Percentiles rank a stretch among this genome's conserved stretches.
phyloP scores from a whole-genome alignment of 345 rosid genomes.

The Gossypium herbaceum region DNA sequence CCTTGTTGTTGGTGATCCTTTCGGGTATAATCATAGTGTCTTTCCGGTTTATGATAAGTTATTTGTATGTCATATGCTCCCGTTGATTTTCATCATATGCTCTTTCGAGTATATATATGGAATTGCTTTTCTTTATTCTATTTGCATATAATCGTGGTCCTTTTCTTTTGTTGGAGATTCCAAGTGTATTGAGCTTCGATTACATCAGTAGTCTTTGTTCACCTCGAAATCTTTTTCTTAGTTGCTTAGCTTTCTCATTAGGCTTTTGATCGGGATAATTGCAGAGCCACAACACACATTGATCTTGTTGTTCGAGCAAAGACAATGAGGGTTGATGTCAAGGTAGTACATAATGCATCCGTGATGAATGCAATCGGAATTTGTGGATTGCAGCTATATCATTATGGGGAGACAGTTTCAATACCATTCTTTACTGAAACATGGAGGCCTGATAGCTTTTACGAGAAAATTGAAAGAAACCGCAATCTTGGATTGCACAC shows the following conservation, averaged over 20 bases:
- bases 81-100: neutral
- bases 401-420: conserved; percentile 86
- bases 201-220: neutral
- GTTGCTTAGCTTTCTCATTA: neutral
- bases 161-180: neutral
- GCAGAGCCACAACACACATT: conserved; percentile 88
- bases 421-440: conserved; percentile 80
- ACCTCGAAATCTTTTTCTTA: neutral
- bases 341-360: conserved; percentile 84
- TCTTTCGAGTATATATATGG: neutral
- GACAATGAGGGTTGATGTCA: conserved; percentile 58
- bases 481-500: conserved; percentile 73
- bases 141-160: neutral
- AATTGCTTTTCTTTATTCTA: neutral
- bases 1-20: conserved; percentile 95
- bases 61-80: neutral
- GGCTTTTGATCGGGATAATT: neutral
- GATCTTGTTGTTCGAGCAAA: conserved; percentile 95
- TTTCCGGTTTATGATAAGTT: neutral
- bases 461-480: conserved; percentile 70
- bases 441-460: conserved; percentile 95
- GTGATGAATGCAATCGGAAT: conserved; percentile 92
- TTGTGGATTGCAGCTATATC: conserved; percentile 90
- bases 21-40: conserved; percentile 43
- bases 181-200: neutral